Base-by-base conservation (phyloP, 2,329 filamentous ascomycete species). In the Fusarium mexicanum region DNA sequence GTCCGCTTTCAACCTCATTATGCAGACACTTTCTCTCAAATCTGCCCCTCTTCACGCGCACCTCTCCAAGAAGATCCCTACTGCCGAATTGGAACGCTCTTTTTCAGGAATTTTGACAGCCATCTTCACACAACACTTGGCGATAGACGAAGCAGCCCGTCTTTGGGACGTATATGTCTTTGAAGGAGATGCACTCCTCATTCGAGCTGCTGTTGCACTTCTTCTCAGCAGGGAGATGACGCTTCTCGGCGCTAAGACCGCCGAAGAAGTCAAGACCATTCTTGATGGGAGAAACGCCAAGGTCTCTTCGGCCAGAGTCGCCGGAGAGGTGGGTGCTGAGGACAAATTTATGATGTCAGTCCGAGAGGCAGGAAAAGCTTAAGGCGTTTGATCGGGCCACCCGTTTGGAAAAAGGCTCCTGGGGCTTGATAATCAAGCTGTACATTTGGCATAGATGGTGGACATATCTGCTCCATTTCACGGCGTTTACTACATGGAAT, bases 161-260 rank as follows among this genome's bases (percentile, higher is more conserved):
- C 82, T 96, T 18, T 96, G 93, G 93, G 94, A 97, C 73, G 90
- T 96, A 1, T 94, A 94, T 75, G 90, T 93, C 7, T 94, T 97
- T 73, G 94, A 97, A 79, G 93, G 93, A 33, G 94, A 97, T 73
- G 86, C 89, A 3, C 86, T 93, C 3, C 84, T 95, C 0, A 88
- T 96, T 12, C 86, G 93, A 1, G 92, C 92, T 3, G 92, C 90
- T 0, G 91, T 95, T 0, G 94, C 92, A 0, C 84, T 93, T 24
- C 81, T 96, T 26, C 75, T 89, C 10, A 83, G 85, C 37, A 84
- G 84, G 24, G 88, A 90, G 76, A 87, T 87, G 82, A 79, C 83
- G 3, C 80, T 91, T 6, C 83, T 90, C 2, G 83, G 85, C 14
- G 83, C 86, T 17, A 84, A 83, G 73, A 86, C 81, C 6, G 76